Evolutionary conservation across 805 yeast species (phyloP), one percentile per base, ranked within the genome.

Genomic region (Tetrapisispora namnaoensis): DNA sequence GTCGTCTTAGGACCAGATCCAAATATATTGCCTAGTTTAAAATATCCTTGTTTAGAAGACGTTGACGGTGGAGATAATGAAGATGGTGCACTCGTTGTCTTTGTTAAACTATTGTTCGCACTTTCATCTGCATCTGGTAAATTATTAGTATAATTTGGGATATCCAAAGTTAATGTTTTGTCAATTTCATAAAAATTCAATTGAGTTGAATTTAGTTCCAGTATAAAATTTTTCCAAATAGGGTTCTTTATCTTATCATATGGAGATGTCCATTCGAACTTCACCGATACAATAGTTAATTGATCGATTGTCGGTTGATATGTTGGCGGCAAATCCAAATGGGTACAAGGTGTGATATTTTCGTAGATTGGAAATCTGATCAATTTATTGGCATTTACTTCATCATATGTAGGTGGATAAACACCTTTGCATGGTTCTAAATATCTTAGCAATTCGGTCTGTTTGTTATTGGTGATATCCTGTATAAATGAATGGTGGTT

Each of bases 171-270:
- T 41, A 66, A 50, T 1, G 64, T 56, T 4, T 65, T 54, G 36
- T 72, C 77, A 14, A 72, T 69, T 17, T 65, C 57, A 62, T 84
- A 86, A 48, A 90, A 69, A 63, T 85, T 85, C 35, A 90, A 68
- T 67, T 87, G 95, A 1, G 97, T 90, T 18, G 91, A 86, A 70
- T 90, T 88, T 45, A 90, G 70, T 59, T 85, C 95, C 64, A 87
- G 71, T 21, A 84, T 70, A 41, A 75, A 75, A 40, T 75, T 70
- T 55, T 73, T 75, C 98, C 98, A 90, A 11, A 78, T 74, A 52
- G 95, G 71, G 9, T 71, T 63, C 2, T 79, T 72, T 0, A 95
- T 74, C 2, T 79, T 70, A 55, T 83, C 89, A 60, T 82, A 84
- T 0, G 96, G 96, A 4, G 86, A 75, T 1, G 78, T 52, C 83